phyloP scores from a whole-genome alignment of 2,329 filamentous ascomycete species.

The Amauroascus niger region DNA sequence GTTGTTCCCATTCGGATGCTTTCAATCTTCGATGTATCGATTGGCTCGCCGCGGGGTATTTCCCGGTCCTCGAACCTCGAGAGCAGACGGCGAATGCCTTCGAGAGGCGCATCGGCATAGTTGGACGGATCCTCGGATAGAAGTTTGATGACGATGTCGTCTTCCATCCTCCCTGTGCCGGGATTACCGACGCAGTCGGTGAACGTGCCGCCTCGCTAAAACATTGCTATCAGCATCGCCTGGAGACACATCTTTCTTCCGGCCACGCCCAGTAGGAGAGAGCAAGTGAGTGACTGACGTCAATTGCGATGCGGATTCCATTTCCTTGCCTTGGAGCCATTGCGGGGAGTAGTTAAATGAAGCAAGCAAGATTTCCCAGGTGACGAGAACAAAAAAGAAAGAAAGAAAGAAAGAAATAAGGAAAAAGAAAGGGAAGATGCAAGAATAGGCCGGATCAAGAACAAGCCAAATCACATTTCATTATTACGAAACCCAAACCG shows the following conservation, averaged over 20 bases:
- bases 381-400: too few relatives aligned
- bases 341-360: too few relatives aligned
- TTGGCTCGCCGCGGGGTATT: constrained; percentile 65
- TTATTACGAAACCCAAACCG: too few relatives aligned
- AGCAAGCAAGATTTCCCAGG: too few relatives aligned
- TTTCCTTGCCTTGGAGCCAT: constrained; percentile 15
- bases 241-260: background rate
- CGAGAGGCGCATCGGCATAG: constrained; percentile 81
- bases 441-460: too few relatives aligned
- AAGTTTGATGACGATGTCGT: constrained; percentile 77
- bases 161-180: constrained; percentile 54
- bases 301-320: constrained; percentile 32
- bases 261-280: constrained; percentile 8
- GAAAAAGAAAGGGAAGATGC: too few relatives aligned
- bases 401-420: too few relatives aligned
- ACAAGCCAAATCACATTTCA: too few relatives aligned
- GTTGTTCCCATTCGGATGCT: constrained; percentile 95
- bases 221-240: constrained; percentile 4
- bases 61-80: constrained; percentile 64
- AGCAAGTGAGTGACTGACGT: constrained; percentile 22
- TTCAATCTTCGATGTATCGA: constrained; percentile 76
- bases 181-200: constrained; percentile 85
- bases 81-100: constrained; percentile 80
- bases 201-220: constrained; percentile 72
- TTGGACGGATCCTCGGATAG: constrained; percentile 84